Evolutionary conservation across 2,329 filamentous ascomycete genomes (phyloP).

Genomic region (Xylariaceae sp.): DNA sequence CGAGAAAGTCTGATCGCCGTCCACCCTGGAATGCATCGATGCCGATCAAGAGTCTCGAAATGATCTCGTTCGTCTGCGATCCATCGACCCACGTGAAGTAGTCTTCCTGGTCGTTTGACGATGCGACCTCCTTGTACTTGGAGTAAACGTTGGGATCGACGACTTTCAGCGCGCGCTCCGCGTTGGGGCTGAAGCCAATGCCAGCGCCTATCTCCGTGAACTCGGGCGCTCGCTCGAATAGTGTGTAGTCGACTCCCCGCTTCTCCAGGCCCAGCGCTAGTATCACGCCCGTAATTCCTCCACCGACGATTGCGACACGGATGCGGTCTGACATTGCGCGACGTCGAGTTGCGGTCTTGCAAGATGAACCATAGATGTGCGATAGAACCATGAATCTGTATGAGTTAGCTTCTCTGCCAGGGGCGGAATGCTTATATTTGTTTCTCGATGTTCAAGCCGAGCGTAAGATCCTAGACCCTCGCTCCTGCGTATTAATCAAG

Average conservation of each 20-base stretch:
- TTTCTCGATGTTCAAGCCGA: background rate
- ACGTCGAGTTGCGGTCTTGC: no score
- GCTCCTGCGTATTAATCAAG: background rate
- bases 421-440: no score
- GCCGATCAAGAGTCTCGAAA: conserved; percentile 34
- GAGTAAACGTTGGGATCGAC: conserved; percentile 30
- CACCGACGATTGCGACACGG: conserved; percentile 45
- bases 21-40: conserved; percentile 38
- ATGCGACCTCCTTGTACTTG: conserved; percentile 32
- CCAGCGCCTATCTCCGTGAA: conserved; percentile 47
- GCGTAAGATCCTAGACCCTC: no score
- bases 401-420: no score
- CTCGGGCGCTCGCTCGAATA: conserved; percentile 41
- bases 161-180: conserved; percentile 39
- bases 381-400: no score
- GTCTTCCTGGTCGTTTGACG: conserved; percentile 21
- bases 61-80: conserved; percentile 20
- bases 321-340: conserved; percentile 6
- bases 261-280: conserved; percentile 42
- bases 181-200: conserved; percentile 48
- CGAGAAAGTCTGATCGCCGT: conserved; percentile 35
- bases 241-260: conserved; percentile 35
- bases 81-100: conserved; percentile 42
- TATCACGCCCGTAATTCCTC: conserved; percentile 46
- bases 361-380: no score